Evolutionary conservation across 495 filamentous ascomycete genomes (phyloP).

Genomic region (Xylaria scruposa): DNA sequence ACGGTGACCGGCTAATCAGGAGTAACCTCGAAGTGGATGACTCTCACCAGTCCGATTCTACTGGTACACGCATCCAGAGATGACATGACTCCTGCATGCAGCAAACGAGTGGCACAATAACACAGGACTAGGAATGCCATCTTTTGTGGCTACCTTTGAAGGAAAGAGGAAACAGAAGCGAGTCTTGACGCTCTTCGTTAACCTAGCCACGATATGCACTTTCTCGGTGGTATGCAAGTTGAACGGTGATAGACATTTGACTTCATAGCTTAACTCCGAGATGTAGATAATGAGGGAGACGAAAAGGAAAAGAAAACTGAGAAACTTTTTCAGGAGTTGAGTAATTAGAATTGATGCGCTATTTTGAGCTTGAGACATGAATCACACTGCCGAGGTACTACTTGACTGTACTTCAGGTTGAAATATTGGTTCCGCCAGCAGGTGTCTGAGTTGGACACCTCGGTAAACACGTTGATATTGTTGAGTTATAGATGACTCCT

Average conservation of each 20-base stretch:
- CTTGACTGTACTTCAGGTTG: background rate
- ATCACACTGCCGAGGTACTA: background rate
- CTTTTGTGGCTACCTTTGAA: background rate
- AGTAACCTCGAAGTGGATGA: conserved; percentile 11
- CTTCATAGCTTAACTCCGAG: background rate
- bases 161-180: background rate
- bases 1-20: conserved; percentile 23
- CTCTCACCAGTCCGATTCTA: conserved; percentile 19
- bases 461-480: background rate
- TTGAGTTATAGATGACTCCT: background rate
- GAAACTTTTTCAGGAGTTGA: background rate
- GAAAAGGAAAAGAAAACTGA: background rate
- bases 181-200: background rate
- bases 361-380: conserved; percentile 16
- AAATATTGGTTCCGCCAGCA: background rate
- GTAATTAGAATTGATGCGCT: conserved; percentile 8
- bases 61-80: conserved; percentile 22
- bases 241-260: background rate
- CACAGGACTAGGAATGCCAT: conserved; percentile 5
- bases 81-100: conserved; percentile 23
- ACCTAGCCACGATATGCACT: background rate
- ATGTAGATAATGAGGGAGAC: background rate
- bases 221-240: background rate
- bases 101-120: conserved; percentile 1
- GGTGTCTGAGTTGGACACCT: background rate